Conservation (phyloP, 108 stramenopile species). For the Thalassiosira profunda region DNA sequence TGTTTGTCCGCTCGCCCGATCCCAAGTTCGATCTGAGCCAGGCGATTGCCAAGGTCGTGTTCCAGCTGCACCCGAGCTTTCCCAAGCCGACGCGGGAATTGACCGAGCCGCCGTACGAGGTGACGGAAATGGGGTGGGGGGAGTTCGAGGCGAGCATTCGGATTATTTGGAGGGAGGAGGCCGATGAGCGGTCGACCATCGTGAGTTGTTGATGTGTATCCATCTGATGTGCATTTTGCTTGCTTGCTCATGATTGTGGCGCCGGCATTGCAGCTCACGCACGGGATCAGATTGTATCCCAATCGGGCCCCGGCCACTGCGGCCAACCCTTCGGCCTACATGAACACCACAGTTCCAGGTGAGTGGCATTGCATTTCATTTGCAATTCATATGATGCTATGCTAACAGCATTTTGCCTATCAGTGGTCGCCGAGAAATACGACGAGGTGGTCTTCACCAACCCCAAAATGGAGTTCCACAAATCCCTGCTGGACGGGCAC, state of each 20-base stretch:
- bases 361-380: too few species aligned
- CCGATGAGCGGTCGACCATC: conserved; percentile 74
- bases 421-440: conserved; percentile 94
- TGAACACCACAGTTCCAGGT: conserved; percentile 35
- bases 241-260: too few species aligned
- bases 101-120: conserved; percentile 88
- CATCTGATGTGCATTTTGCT: too few species aligned
- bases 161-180: conserved; percentile 90
- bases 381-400: too few species aligned
- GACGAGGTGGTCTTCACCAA: conserved; percentile 98
- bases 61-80: conserved; percentile 97
- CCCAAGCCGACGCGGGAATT: conserved; percentile 85
- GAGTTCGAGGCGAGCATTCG: conserved; percentile 97
- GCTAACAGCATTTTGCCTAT: too few species aligned
- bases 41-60: conserved; percentile 92
- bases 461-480: conserved; percentile 75
- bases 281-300: conserved; percentile 92
- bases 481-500: conserved; percentile 39
- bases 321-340: conserved; percentile 15
- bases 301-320: conserved; percentile 18
- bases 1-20: conserved; percentile 91
- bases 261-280: conserved; percentile 77
- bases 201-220: too few species aligned
- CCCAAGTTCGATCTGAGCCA: conserved; percentile 77
- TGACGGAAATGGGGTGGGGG: conserved; percentile 98